Conservation (phyloP, 2,329 filamentous ascomycete species). For the Aaosphaeria arxii region DNA sequence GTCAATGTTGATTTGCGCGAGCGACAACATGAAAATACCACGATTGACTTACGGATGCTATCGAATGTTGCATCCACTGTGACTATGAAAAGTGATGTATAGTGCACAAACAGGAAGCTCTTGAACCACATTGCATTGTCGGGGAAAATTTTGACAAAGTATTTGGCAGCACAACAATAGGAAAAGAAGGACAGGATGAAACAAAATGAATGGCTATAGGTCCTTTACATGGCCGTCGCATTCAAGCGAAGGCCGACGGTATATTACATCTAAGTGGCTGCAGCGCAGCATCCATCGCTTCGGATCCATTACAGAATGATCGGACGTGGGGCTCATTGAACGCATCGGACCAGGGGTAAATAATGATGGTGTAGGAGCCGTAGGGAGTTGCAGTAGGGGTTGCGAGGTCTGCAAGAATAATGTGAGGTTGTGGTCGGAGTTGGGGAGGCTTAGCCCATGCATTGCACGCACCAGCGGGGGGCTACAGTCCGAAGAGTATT, state of each 20-base stretch:
- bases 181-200: slow-evolving; percentile 20
- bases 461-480: no score
- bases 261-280: slow-evolving; percentile 10
- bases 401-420: background rate
- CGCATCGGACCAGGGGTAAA: background rate
- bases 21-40: no score
- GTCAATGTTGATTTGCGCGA: no score
- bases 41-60: no score
- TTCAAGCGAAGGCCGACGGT: slow-evolving; percentile 20
- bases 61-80: slow-evolving; percentile 15
- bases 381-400: no score
- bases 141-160: slow-evolving; percentile 28
- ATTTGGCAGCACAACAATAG: slow-evolving; percentile 17
- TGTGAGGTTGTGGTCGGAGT: slow-evolving; percentile 12
- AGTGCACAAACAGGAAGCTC: slow-evolving; percentile 21
- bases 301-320: slow-evolving; percentile 19
- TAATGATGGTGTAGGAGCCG: no score
- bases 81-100: slow-evolving; percentile 17
- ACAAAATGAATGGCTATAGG: slow-evolving; percentile 21
- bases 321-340: slow-evolving; percentile 6
- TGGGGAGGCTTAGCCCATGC: slow-evolving; percentile 28
- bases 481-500: no score
- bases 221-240: slow-evolving; percentile 14
- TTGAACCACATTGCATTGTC: slow-evolving; percentile 38
- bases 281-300: slow-evolving; percentile 8